phyloP scores from a whole-genome alignment of 345 rosid genomes.

The Mallotus nudiflorus region DNA sequence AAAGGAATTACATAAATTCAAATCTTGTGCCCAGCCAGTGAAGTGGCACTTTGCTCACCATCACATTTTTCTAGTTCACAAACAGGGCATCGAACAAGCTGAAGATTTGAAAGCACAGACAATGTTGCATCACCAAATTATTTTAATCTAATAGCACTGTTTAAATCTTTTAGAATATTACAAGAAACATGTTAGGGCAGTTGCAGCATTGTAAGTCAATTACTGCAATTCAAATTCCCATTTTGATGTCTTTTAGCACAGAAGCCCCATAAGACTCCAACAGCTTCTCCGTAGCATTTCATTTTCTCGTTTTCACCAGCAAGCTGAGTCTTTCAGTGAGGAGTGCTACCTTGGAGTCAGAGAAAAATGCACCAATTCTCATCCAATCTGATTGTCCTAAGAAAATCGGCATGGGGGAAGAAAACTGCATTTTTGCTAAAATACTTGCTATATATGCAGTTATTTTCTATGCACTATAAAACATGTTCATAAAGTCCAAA shows the following conservation, averaged over 20 bases:
- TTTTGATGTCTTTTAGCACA: constrained; percentile 57
- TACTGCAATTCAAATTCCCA: constrained; percentile 96
- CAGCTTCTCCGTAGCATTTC: constrained; percentile 40
- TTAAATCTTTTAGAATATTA: neutral
- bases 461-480: too few relatives aligned
- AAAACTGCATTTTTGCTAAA: neutral
- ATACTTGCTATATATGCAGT: neutral
- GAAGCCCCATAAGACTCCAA: constrained; percentile 53
- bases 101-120: constrained; percentile 58
- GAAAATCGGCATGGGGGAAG: neutral
- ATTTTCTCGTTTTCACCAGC: constrained; percentile 44
- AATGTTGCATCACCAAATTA: constrained; percentile 17
- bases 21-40: constrained; percentile 9
- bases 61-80: constrained; percentile 85
- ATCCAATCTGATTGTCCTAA: constrained; percentile 75
- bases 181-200: neutral
- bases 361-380: constrained; percentile 85
- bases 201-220: too few relatives aligned
- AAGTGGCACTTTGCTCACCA: constrained; percentile 46
- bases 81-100: constrained; percentile 96
- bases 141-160: constrained; percentile 1
- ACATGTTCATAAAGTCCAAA: too few relatives aligned
- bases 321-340: constrained; percentile 56
- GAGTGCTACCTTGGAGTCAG: constrained; percentile 60
- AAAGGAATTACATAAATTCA: neutral